Evolutionary conservation across 2,329 filamentous ascomycete species (phyloP).

Genomic region (Colletotrichum orbiculare): DNA sequence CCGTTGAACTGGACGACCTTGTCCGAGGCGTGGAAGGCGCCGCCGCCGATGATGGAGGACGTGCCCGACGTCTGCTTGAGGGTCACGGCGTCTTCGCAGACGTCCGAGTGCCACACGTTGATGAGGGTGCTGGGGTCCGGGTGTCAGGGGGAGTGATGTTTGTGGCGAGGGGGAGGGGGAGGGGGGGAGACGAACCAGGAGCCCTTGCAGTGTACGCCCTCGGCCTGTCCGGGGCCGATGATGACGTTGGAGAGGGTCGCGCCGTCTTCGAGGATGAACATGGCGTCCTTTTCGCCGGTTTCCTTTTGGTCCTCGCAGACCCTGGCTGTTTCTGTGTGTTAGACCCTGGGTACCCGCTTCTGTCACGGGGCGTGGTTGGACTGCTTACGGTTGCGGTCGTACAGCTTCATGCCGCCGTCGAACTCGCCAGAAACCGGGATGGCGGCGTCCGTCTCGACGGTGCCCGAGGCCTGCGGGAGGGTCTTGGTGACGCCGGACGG

Average conservation of each 20-base stretch:
- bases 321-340: conserved; percentile 10
- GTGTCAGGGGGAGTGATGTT: not conserved
- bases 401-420: conserved; percentile 61
- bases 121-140: conserved; percentile 14
- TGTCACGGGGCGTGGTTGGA: not conserved
- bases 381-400: conserved; percentile 54
- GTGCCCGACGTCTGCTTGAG: conserved; percentile 50
- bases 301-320: conserved; percentile 31
- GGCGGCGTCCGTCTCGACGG: conserved; percentile 50
- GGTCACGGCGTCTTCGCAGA: conserved; percentile 53
- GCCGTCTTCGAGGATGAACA: conserved; percentile 63
- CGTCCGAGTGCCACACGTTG: conserved; percentile 60
- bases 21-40: conserved; percentile 45
- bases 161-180: not conserved
- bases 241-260: conserved; percentile 64
- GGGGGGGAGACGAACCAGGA: conserved; percentile 43
- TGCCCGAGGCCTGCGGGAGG: conserved; percentile 52
- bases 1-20: conserved; percentile 57
- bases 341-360: not conserved
- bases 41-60: conserved; percentile 47
- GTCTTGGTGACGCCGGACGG: conserved; percentile 38
- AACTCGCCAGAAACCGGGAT: conserved; percentile 53
- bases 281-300: conserved; percentile 46
- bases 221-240: conserved; percentile 60
- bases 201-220: conserved; percentile 62